Conservation (phyloP, 192 early-diverging fungal species). For the Rhizophagus clarus region DNA sequence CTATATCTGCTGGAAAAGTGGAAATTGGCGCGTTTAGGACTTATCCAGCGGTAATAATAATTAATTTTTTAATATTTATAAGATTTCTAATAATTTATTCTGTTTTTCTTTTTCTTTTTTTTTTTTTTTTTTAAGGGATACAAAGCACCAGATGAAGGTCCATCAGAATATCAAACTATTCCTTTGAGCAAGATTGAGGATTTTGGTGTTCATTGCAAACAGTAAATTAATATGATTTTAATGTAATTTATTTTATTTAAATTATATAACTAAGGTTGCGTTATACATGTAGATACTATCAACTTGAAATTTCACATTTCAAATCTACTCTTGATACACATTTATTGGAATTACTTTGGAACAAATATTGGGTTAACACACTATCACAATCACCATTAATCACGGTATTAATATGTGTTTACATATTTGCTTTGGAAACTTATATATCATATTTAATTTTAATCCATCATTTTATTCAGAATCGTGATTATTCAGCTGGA, state of each 20-base stretch:
- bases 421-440: not conserved
- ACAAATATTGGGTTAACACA: slow-evolving; percentile 98
- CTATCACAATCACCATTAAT: slow-evolving; percentile 90
- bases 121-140: slow-evolving; percentile 59
- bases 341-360: slow-evolving; percentile 91
- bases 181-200: slow-evolving; percentile 96
- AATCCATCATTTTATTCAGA: slow-evolving; percentile 50
- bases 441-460: not conserved
- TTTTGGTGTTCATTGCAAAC: slow-evolving; percentile 92
- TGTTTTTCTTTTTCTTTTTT: not conserved
- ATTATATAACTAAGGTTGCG: slow-evolving; percentile 17
- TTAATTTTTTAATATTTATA: not conserved
- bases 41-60: slow-evolving; percentile 75
- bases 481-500: slow-evolving; percentile 75
- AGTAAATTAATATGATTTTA: slow-evolving; percentile 40
- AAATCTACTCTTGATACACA: slow-evolving; percentile 87
- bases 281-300: slow-evolving; percentile 69
- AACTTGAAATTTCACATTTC: slow-evolving; percentile 88
- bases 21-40: slow-evolving; percentile 98
- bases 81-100: not conserved
- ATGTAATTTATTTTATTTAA: slow-evolving; percentile 1
- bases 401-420: slow-evolving; percentile 51
- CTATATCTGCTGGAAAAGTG: slow-evolving; percentile 94
- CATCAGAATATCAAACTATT: slow-evolving; percentile 88
- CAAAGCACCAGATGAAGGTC: slow-evolving; percentile 73